phyloP scores from a whole-genome alignment of 257 asterid species.

The Agastache rugosa region DNA sequence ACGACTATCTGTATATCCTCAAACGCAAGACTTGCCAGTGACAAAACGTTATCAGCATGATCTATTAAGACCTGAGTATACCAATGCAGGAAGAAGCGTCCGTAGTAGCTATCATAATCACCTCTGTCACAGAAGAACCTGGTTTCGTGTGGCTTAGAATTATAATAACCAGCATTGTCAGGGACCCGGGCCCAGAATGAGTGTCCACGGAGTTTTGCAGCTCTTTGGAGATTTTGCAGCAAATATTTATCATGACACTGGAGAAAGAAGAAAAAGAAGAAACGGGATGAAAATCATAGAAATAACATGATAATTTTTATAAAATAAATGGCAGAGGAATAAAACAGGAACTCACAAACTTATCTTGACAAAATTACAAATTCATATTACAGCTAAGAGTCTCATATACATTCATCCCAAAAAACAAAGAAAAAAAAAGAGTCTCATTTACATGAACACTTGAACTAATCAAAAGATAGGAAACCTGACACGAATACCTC shows the following conservation, averaged over 20 bases:
- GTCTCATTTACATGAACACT: not conserved
- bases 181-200: conserved; percentile 72
- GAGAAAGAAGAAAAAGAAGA: conserved; percentile 27
- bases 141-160: conserved; percentile 73
- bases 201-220: conserved; percentile 71
- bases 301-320: not conserved
- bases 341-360: too few species aligned
- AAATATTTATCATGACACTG: conserved; percentile 76
- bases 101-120: conserved; percentile 72
- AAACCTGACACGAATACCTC: conserved; percentile 2
- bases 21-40: conserved; percentile 66
- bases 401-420: not conserved
- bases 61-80: conserved; percentile 61
- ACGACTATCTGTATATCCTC: conserved; percentile 62
- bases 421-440: too few species aligned
- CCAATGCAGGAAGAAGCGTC: conserved; percentile 76
- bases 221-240: conserved; percentile 61
- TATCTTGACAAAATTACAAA: conserved; percentile 6
- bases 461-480: not conserved
- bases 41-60: conserved; percentile 66
- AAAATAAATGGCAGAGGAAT: not conserved
- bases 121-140: conserved; percentile 76
- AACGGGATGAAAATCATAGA: conserved; percentile 12
- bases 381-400: conserved; percentile 15
- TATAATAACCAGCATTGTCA: conserved; percentile 74